phyloP scores from a whole-genome alignment of 2,329 filamentous ascomycete species.

The Cladophialophora yegresii region DNA sequence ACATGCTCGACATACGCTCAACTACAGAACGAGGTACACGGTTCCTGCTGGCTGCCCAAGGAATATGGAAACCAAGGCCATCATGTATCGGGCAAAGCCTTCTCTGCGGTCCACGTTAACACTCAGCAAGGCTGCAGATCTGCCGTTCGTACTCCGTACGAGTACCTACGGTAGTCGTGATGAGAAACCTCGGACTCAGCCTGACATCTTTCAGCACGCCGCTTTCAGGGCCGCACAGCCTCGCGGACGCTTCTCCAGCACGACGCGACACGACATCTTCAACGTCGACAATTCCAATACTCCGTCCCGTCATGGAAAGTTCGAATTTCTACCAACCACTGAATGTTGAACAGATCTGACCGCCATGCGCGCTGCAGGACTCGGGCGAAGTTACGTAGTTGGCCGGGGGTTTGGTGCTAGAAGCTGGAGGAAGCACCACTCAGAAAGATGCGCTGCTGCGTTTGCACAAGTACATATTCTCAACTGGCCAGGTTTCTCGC shows the following conservation, averaged over 20 bases:
- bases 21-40: no score
- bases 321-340: not conserved
- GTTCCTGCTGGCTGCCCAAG: no score
- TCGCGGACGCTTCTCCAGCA: constrained; percentile 1
- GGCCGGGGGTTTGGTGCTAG: constrained; percentile 11
- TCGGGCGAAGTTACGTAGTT: constrained; percentile 22
- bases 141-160: no score
- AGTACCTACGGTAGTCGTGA: no score
- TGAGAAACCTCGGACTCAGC: constrained; percentile 27
- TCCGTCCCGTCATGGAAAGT: not conserved
- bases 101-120: not conserved
- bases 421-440: not conserved
- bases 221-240: constrained; percentile 19
- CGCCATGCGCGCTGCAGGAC: not conserved
- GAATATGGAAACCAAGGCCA: not conserved
- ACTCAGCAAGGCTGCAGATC: not conserved
- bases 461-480: constrained; percentile 10
- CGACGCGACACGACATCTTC: not conserved
- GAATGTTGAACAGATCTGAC: not conserved
- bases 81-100: not conserved
- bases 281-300: not conserved
- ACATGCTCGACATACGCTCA: not conserved
- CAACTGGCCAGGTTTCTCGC: not conserved
- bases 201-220: constrained; percentile 23
- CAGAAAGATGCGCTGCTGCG: not conserved